These are phyloP conservation scores for Candolleomyces eurysporus DNA, from an alignment of 768 basidiomycete genomes.

Conservation along the genomic window DNA sequence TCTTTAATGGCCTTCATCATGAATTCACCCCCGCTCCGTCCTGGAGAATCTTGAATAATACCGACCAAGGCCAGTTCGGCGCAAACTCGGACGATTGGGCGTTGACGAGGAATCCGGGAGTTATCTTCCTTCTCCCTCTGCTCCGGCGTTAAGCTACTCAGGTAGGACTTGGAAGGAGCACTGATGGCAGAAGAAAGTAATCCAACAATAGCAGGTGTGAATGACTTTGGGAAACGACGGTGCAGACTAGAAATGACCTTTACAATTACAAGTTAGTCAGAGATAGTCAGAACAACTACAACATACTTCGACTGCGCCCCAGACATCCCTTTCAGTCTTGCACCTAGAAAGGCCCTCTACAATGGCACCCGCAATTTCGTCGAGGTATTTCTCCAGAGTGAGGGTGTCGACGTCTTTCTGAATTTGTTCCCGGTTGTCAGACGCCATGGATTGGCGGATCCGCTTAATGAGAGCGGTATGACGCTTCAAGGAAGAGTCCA, in stretches of 20 bases:
- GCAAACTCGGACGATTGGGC: constrained; percentile 83
- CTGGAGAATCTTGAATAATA: constrained; percentile 70
- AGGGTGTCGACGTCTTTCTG: constrained; percentile 91
- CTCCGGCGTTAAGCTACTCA: constrained; percentile 62
- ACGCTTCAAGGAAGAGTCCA: constrained; percentile 93
- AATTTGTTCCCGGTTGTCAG: constrained; percentile 81
- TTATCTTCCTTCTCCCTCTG: constrained; percentile 93
- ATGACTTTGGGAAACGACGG: constrained; percentile 77
- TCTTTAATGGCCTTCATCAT: constrained; percentile 87
- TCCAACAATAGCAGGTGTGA: constrained; percentile 69
- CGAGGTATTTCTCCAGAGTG: constrained; percentile 92
- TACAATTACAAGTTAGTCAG: constrained; percentile 6
- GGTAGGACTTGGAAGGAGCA: constrained; percentile 54
- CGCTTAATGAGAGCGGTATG: constrained; percentile 96
- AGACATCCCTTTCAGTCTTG: constrained; percentile 90
- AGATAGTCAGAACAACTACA: neutral
- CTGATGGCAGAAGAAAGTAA: constrained; percentile 56
- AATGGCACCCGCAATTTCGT: constrained; percentile 87
- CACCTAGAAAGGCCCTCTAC: constrained; percentile 84
- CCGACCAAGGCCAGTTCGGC: constrained; percentile 89
- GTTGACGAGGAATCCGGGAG: constrained; percentile 72
- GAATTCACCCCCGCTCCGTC: constrained; percentile 78
- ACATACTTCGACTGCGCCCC: constrained; percentile 87
- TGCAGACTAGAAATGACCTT: constrained; percentile 90
- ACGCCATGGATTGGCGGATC: constrained; percentile 80